Conservation (phyloP, 768 basidiomycete species). For the Psilocybe subaeruginosa region DNA sequence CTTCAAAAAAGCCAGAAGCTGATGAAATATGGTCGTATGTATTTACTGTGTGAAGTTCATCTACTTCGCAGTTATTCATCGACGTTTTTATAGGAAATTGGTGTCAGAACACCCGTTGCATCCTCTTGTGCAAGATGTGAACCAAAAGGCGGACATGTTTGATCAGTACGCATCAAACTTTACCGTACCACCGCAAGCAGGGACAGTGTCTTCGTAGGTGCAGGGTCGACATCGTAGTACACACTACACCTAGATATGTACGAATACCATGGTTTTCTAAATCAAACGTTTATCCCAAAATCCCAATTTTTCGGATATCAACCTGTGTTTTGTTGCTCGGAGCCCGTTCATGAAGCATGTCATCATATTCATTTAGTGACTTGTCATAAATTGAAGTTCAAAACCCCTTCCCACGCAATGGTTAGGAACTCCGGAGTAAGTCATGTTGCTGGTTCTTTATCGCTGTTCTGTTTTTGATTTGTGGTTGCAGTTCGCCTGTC, state of each 20-base stretch:
- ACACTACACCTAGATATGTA: background rate
- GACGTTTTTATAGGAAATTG: conserved; percentile 36
- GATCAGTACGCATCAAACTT: conserved; percentile 64
- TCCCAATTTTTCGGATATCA: no score
- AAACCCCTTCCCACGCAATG: background rate
- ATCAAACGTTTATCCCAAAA: background rate
- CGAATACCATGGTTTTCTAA: background rate
- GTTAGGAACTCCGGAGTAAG: no score
- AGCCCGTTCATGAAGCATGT: no score
- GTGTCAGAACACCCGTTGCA: conserved; percentile 61
- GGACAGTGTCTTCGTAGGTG: conserved; percentile 16
- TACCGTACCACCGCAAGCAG: conserved; percentile 50
- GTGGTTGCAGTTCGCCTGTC: background rate
- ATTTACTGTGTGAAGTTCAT: background rate
- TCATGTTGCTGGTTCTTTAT: no score
- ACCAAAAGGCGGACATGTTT: conserved; percentile 63
- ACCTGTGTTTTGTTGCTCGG: no score
- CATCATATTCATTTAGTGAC: no score
- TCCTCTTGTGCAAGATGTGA: conserved; percentile 69
- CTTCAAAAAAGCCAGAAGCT: conserved; percentile 59
- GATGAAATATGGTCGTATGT: conserved; percentile 75
- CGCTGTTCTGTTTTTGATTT: background rate
- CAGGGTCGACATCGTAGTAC: background rate
- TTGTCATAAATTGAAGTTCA: no score
- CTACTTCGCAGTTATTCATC: conserved; percentile 5